Evolutionary conservation across 768 basidiomycete species (phyloP), one percentile per base, ranked within the genome.

Genomic region (Kockovaella imperatae): DNA sequence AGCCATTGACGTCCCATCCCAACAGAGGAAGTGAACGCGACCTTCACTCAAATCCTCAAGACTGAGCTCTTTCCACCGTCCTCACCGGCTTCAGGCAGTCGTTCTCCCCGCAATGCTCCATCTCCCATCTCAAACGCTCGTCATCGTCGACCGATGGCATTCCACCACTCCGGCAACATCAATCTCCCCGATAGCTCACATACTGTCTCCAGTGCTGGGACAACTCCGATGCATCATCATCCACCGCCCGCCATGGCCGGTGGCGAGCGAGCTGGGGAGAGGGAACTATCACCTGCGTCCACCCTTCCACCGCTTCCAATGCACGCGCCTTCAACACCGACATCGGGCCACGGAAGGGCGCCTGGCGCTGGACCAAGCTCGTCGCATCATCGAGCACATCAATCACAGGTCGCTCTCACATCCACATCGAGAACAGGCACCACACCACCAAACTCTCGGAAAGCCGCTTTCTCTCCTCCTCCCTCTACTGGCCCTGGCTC

Each of bases 121-220:
- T 30, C 49, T 17, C 46, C 35, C 3, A 21, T 41, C 2, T 59
- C 35, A 43, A 53, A 26, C 71, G 70, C 41, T 45, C 56, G 51
- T 38, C 53, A 51, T 50, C 45, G 53, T 41, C 70, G 58, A 54
- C 56, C 51, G 44, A 65, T 63, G 68, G 70, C 52, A 55, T 88
- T 74, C 81, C 76, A 52, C 79, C 83, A 23, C 79, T 87, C 52
- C 74, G 87, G 17, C 80, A 86, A 66, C 78, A 80, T 30, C 82
- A 87, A 74, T 21, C 83, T 87, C 41, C 83, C 84, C 0, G 83
- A 84, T 3, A 77, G 80, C 2, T 80, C 81, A 0, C 80, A 83
- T 25, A 76, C 81, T 17, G 75, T 83, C 4, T 70, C 77, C 13
- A 86, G 85, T 0, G 86, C 75, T 3, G 68, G 71, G 14, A 72